A percentile compares a stretch with the other conserved stretches of the same genome.
Evolutionary conservation across 2,329 filamentous ascomycete species (phyloP).

Genomic region (Claviceps fusiformis): DNA sequence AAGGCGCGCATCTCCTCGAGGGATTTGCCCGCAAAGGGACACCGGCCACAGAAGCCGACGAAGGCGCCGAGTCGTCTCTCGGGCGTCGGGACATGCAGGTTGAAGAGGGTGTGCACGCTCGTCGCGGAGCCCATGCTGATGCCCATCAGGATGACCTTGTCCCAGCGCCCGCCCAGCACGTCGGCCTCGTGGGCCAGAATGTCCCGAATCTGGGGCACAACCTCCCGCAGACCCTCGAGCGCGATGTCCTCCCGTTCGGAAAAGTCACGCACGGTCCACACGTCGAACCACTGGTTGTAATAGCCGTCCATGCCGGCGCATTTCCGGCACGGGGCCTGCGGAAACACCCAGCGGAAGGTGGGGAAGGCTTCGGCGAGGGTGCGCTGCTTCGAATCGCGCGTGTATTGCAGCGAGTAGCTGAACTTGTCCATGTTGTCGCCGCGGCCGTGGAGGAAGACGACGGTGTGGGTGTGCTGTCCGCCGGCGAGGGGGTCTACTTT

Average conservation of each 20-base stretch:
- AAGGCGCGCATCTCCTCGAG: not conserved
- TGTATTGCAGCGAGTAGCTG: conserved; percentile 16
- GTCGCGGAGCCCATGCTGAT: not conserved
- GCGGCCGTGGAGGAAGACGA: conserved; percentile 32
- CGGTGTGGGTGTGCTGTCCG: conserved; percentile 24
- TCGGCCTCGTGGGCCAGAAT: not conserved
- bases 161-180: not conserved
- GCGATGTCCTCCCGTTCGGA: not conserved
- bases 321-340: conserved; percentile 21
- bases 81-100: not conserved
- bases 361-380: conserved; percentile 27
- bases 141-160: not conserved
- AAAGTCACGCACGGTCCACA: conserved; percentile 21
- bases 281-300: conserved; percentile 35
- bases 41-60: not conserved
- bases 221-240: not conserved
- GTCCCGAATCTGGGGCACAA: not conserved
- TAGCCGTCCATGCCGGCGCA: conserved; percentile 11
- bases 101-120: not conserved
- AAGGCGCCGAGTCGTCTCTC: not conserved
- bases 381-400: conserved; percentile 16
- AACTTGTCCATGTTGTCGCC: conserved; percentile 26
- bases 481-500: no score
- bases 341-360: conserved; percentile 36
- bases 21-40: not conserved